A percentile compares a stretch with the other conserved stretches of the same genome.
Conservation (phyloP, 2,329 filamentous ascomycete species). For the Elsinoe ampelina region DNA sequence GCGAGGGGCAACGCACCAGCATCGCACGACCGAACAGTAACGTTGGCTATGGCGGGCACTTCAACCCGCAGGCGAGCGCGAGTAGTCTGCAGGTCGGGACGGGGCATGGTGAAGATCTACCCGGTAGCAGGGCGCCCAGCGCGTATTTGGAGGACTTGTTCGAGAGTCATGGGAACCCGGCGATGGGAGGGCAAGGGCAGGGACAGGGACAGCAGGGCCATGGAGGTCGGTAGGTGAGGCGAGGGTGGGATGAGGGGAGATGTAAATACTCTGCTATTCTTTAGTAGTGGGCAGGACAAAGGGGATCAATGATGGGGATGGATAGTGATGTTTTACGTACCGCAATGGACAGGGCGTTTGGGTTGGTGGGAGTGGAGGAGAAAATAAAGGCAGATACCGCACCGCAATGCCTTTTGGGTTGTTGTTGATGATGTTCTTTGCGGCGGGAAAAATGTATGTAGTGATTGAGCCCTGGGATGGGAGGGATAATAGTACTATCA, state of each 20-base stretch:
- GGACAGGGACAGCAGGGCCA: not conserved
- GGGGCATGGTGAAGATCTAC: constrained; percentile 43
- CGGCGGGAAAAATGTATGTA: too few species aligned
- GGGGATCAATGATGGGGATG: not conserved
- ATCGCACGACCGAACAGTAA: constrained; percentile 4
- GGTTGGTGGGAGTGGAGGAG: too few species aligned
- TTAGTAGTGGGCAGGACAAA: not conserved
- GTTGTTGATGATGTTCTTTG: too few species aligned
- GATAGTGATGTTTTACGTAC: not conserved
- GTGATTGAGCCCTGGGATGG: too few species aligned
- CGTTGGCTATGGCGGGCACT: constrained; percentile 5
- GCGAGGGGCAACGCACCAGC: constrained; percentile 15
- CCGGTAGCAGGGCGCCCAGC: constrained; percentile 68
- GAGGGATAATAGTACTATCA: too few species aligned
- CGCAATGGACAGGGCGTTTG: not conserved
- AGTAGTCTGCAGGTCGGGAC: constrained; percentile 26
- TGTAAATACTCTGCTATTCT: not conserved
- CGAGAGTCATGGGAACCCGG: constrained; percentile 52
- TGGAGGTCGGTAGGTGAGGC: not conserved
- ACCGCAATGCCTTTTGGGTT: too few species aligned
- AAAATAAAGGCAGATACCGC: too few species aligned
- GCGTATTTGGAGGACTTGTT: constrained; percentile 86
- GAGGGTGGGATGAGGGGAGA: not conserved
- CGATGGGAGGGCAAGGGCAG: not conserved
- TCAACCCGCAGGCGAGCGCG: constrained; percentile 29